Evolutionary conservation across 2,329 filamentous ascomycete genomes (phyloP).

Genomic region (Ophidiomyces ophidiicola): DNA sequence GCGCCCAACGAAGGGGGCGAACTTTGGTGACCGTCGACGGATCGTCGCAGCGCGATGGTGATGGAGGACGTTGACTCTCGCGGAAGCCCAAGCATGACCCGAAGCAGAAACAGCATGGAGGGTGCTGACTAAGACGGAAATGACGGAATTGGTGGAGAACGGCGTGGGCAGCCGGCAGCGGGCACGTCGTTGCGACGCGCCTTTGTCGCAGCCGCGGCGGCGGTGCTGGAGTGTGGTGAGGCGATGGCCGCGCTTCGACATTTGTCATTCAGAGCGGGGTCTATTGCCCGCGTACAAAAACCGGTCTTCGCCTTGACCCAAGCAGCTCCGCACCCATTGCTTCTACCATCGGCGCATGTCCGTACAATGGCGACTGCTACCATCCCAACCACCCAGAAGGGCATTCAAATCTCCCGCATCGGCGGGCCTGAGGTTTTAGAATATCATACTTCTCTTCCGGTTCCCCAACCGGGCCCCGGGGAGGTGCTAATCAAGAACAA

Average conservation of each 20-base stretch:
- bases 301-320: not conserved
- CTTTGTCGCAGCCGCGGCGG: too few species aligned
- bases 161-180: too few species aligned
- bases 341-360: not conserved
- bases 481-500: constrained; percentile 72
- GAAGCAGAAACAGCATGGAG: too few species aligned
- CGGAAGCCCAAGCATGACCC: too few species aligned
- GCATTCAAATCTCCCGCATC: constrained; percentile 57
- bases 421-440: constrained; percentile 61
- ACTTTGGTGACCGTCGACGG: too few species aligned
- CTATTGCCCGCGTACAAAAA: constrained; percentile 3
- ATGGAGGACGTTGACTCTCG: too few species aligned
- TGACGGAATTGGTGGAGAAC: too few species aligned
- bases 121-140: too few species aligned
- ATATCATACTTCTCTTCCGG: constrained; percentile 56
- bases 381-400: constrained; percentile 58
- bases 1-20: too few species aligned
- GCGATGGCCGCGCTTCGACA: constrained; percentile 1
- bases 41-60: too few species aligned
- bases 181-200: too few species aligned
- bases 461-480: constrained; percentile 55
- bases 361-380: constrained; percentile 26
- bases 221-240: too few species aligned
- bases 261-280: constrained; percentile 10
- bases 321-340: not conserved